These are phyloP conservation scores for Mycena vitilis DNA, from an alignment of 768 basidiomycete species.

Conservation along the genomic window DNA sequence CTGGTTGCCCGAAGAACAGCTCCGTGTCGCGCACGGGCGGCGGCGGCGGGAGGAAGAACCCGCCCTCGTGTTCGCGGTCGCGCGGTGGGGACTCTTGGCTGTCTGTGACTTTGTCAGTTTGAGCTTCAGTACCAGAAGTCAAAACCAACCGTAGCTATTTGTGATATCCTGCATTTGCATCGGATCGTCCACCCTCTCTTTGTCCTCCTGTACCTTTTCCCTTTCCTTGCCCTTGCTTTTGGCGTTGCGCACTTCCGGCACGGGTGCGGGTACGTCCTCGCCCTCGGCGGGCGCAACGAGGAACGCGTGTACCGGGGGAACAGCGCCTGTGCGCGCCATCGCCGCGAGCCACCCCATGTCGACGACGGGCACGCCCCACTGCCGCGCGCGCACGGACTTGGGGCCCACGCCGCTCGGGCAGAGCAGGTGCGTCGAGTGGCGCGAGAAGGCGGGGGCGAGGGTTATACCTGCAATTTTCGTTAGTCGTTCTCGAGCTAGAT, in stretches of 20 bases:
- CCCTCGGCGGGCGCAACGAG: slow-evolving; percentile 39
- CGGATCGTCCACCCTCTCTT: neutral
- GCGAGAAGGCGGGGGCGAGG: slow-evolving; percentile 68
- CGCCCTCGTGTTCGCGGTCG: neutral
- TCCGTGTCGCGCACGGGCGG: neutral
- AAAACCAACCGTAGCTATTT: neutral
- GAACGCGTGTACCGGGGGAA: slow-evolving; percentile 53
- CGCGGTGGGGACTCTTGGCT: slow-evolving; percentile 1
- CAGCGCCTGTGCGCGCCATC: slow-evolving; percentile 63
- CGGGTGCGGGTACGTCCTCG: neutral
- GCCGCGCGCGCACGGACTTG: slow-evolving; percentile 82
- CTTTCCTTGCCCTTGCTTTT: neutral
- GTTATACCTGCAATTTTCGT: slow-evolving; percentile 59
- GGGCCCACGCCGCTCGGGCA: slow-evolving; percentile 77
- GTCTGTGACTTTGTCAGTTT: neutral
- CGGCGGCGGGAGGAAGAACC: slow-evolving; percentile 2
- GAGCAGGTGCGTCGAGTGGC: slow-evolving; percentile 81
- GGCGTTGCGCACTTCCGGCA: slow-evolving; percentile 9
- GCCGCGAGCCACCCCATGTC: slow-evolving; percentile 75
- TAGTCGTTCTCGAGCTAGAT: neutral
- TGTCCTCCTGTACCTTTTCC: no score
- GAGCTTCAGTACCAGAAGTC: neutral
- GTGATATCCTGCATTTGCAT: slow-evolving; percentile 8
- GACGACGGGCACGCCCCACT: slow-evolving; percentile 85
- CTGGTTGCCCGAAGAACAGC: neutral